These are phyloP conservation scores for Xylona heveae DNA, from an alignment of 495 filamentous ascomycete species.

Conservation along the genomic window DNA sequence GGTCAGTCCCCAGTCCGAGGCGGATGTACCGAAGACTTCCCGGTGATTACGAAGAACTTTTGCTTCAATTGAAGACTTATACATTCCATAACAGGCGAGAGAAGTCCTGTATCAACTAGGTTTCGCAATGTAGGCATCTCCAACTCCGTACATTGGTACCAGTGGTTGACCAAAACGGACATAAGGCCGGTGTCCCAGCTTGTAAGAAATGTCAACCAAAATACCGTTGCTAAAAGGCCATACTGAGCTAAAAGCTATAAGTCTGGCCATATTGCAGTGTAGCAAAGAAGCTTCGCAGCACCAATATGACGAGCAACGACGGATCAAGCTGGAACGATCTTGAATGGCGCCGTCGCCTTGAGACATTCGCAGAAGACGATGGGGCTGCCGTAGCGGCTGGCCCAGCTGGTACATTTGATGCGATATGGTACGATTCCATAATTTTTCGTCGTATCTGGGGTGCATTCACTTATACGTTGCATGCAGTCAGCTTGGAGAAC, in stretches of 20 bases:
- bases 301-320: constrained; percentile 37
- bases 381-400: constrained; percentile 44
- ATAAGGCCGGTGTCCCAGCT: too few relatives aligned
- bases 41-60: too few relatives aligned
- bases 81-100: constrained; percentile 39
- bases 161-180: too few relatives aligned
- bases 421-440: constrained; percentile 32
- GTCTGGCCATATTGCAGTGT: constrained; percentile 86
- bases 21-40: too few relatives aligned
- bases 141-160: too few relatives aligned
- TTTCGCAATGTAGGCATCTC: constrained; percentile 50
- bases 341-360: constrained; percentile 59
- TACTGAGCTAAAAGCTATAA: constrained; percentile 14
- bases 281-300: constrained; percentile 47
- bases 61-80: constrained; percentile 6
- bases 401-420: constrained; percentile 45
- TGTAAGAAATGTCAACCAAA: too few relatives aligned
- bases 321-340: constrained; percentile 41
- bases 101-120: constrained; percentile 64
- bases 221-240: constrained; percentile 10
- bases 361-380: constrained; percentile 45
- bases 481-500: constrained; percentile 50
- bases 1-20: constrained; percentile 28
- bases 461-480: not conserved
- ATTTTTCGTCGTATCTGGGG: not conserved